Base-by-base conservation (phyloP, 2,329 filamentous ascomycete species). In the Chaetomiaceae sp. region DNA sequence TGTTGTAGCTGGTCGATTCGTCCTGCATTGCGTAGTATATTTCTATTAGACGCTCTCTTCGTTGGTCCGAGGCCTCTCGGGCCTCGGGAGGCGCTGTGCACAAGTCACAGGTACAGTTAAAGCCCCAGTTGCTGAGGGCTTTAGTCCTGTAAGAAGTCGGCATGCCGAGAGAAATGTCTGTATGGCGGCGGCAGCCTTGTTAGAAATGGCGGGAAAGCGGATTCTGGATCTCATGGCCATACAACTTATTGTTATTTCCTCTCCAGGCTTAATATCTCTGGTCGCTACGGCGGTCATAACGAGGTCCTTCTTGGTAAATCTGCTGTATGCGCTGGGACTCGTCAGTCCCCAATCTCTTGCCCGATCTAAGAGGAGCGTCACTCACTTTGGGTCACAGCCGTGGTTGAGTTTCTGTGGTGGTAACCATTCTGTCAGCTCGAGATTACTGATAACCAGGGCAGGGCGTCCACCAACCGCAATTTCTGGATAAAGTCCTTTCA, bases 191-290 rank as follows among this genome's bases (percentile, higher is more conserved):
- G n/a, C 10, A 9, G 20, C 8, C 21, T 41, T 25, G 38, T 41
- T 27, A 27, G 21, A 16, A 23, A 3, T 11, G 13, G n/a, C 1
- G 11, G 13, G 5, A n/a, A 27, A 27, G 11, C 11, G 20, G 37
- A 23, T 27, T 6, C 3, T 5, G 38, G 5, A 2, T 16, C 7
- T n/a, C 13, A n/a, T 2, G 13, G 13, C 3, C 40, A 11, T 55
- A 67, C 69, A 71, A 60, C 67, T 70, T 45, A 70, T 67, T 23
- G 62, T 69, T 16, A 71, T 62, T 45, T 71, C 69, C 34, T 71
- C 68, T 7, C 64, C 66, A 0, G 66, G 61, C 36, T 64, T 40
- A 8, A 70, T 69, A 29, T 71, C 67, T 1, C 62, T 58, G 36
- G 68, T 68, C 1, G 68, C 67, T 1, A 67, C 57, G 3, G 69